Conservation (phyloP, 176 grass and related monocot species). For the Paspalum vaginatum region DNA sequence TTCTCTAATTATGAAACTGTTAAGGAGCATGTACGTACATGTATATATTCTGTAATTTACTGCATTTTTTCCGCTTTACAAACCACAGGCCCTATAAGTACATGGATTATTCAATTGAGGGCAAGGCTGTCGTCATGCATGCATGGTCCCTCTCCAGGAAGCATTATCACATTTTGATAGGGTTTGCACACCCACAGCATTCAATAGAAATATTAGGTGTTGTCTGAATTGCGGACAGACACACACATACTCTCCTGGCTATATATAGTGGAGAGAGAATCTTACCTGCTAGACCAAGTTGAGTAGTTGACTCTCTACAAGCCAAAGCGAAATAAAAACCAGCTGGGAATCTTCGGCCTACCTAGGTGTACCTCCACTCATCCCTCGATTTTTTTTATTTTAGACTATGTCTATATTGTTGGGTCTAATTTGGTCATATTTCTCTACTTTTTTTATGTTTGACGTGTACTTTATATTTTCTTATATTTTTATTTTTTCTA, state of each 20-base stretch:
- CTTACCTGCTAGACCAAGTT: not conserved
- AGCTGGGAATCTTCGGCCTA: no score
- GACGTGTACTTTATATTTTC: no score
- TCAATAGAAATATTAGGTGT: slow-evolving; percentile 11
- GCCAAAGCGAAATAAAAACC: not conserved
- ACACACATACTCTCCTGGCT: not conserved
- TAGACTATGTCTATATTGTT: no score
- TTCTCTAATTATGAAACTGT: not conserved
- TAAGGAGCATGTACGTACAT: not conserved
- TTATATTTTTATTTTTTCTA: no score
- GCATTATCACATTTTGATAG: not conserved
- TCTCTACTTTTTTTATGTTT: no score
- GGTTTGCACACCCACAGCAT: slow-evolving; percentile 18
- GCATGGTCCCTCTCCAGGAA: not conserved
- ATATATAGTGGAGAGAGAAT: not conserved
- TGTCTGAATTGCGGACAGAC: slow-evolving; percentile 17
- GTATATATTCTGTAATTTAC: not conserved
- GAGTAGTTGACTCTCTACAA: not conserved
- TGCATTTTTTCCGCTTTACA: no score
- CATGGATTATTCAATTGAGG: not conserved
- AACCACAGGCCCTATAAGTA: not conserved
- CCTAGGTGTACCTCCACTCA: no score
- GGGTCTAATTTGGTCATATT: no score
- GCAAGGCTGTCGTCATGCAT: not conserved
- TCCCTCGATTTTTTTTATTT: no score